These are phyloP conservation scores for Colletotrichum endophyticum DNA, from an alignment of 2,329 filamentous ascomycete species.

Conservation along the genomic window DNA sequence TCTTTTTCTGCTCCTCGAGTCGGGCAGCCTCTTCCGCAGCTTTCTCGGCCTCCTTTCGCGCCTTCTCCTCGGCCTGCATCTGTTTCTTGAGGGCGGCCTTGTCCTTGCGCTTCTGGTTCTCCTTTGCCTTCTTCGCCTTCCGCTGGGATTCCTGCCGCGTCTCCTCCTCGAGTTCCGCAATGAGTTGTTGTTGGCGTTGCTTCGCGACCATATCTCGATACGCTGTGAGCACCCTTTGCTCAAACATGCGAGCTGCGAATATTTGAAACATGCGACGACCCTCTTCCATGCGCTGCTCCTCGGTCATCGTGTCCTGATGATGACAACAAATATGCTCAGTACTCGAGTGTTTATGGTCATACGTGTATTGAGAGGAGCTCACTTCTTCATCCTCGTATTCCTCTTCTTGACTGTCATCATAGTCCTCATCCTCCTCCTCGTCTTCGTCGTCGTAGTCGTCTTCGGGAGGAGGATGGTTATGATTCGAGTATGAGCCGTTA, in stretches of 20 bases:
- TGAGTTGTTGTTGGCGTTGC: slow-evolving; percentile 87
- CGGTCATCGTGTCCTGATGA: slow-evolving; percentile 88
- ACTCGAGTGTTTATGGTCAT: slow-evolving; percentile 34
- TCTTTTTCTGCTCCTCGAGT: slow-evolving; percentile 77
- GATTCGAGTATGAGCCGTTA: slow-evolving; percentile 65
- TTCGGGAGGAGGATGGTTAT: slow-evolving; percentile 79
- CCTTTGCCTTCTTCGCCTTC: slow-evolving; percentile 91
- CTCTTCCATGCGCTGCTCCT: slow-evolving; percentile 99
- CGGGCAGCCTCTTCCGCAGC: slow-evolving; percentile 83
- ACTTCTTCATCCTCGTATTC: slow-evolving; percentile 66
- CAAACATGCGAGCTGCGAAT: slow-evolving; percentile 98
- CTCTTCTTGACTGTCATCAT: slow-evolving; percentile 60
- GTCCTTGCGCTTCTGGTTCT: slow-evolving; percentile 94
- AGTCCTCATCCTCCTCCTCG: slow-evolving; percentile 57
- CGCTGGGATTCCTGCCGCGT: slow-evolving; percentile 75
- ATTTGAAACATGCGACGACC: slow-evolving; percentile 99
- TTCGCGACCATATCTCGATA: slow-evolving; percentile 96
- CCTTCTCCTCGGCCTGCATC: slow-evolving; percentile 88
- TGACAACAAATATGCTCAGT: slow-evolving; percentile 47
- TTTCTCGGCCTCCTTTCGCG: slow-evolving; percentile 85
- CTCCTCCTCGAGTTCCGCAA: slow-evolving; percentile 92
- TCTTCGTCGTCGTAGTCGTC: slow-evolving; percentile 77
- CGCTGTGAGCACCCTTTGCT: slow-evolving; percentile 94
- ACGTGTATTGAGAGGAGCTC: slow-evolving; percentile 24
- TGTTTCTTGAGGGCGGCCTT: slow-evolving; percentile 90